phyloP scores from a whole-genome alignment of 2,329 filamentous ascomycete genomes.

The Podosphaera leucotricha region DNA sequence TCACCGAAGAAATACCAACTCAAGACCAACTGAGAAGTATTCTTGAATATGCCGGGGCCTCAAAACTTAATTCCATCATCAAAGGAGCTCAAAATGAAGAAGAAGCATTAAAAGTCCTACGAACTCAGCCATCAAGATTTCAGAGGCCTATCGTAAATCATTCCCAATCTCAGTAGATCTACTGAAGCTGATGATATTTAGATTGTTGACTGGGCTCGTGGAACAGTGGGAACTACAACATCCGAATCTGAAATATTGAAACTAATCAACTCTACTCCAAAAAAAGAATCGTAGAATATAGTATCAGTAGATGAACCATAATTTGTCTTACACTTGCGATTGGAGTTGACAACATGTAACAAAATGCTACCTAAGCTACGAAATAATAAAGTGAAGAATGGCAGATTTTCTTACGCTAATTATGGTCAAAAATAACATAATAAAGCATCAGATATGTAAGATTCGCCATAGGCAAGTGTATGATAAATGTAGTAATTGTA shows the following conservation, averaged over 20 bases:
- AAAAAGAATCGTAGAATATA: conserved; percentile 5
- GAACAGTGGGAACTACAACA: conserved; percentile 53
- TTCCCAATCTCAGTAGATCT: background rate
- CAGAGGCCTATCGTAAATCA: conserved; percentile 50
- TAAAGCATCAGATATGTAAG: too few species aligned
- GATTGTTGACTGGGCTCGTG: conserved; percentile 85
- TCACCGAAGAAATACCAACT: conserved; percentile 62
- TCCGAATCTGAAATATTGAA: conserved; percentile 77
- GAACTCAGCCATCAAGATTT: conserved; percentile 44
- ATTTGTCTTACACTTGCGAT: too few species aligned
- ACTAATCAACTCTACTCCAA: conserved; percentile 38
- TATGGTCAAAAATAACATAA: too few species aligned
- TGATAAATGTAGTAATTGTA: too few species aligned
- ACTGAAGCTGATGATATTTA: conserved; percentile 14
- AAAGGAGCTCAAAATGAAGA: conserved; percentile 47
- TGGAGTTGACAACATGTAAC: too few species aligned
- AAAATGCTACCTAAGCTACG: too few species aligned
- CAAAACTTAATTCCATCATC: conserved; percentile 27
- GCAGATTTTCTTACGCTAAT: too few species aligned
- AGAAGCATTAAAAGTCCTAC: conserved; percentile 62
- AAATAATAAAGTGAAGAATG: too few species aligned
- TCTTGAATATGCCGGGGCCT: conserved; percentile 48
- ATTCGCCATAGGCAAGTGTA: too few species aligned
- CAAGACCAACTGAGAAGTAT: conserved; percentile 63
- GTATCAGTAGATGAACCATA: background rate